Base-by-base conservation (phyloP, 1,139 yeast genomes). In the Hansenula sp. region DNA sequence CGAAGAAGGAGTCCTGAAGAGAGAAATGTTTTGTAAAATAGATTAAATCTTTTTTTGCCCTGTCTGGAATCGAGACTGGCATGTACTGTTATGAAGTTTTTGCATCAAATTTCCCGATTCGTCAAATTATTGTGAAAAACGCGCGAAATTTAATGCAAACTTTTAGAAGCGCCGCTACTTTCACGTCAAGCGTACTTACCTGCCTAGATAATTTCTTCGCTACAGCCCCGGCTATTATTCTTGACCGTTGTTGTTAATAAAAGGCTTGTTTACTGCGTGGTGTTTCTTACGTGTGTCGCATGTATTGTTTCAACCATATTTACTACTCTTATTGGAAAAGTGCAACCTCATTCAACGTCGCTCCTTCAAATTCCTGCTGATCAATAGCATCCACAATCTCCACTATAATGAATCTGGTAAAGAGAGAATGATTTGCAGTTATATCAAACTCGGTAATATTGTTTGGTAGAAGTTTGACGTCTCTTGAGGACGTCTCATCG, bases 291-390 rank as follows among this genome's bases (percentile, higher is more conserved):
- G n/a, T n/a, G n/a, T n/a, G n/a, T n/a, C n/a, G n/a, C n/a, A n/a
- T n/a, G n/a, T n/a, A n/a, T n/a, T n/a, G n/a, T n/a, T n/a, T n/a
- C n/a, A n/a, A n/a, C n/a, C n/a, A n/a, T 30, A n/a, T n/a, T 4
- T 30, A 13, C 15, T 7, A 7, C 16, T 31, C 3, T 17, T 16
- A 29, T 21, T 40, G 29, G 40, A 51, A 68, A 33, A 80, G 60
- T 28, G 70, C 75, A 42, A 80, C 65, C 53, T 81, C 87, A 41
- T 72, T 72, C 31, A 82, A 52, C 15, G 81, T 79, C 1, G 82
- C 85, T 3, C 89, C 89, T 19, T 68, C 68, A 13, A 50, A 63
- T 33, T 70, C 76, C 8, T 64, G 57, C 17, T 70, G 65, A 38
- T 66, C 65, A 41, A 67, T 37, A 1, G 54, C 51, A 2, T 81